phyloP scores from a whole-genome alignment of 139 green algal genomes.

The Tetradesmus lagerheimii region DNA sequence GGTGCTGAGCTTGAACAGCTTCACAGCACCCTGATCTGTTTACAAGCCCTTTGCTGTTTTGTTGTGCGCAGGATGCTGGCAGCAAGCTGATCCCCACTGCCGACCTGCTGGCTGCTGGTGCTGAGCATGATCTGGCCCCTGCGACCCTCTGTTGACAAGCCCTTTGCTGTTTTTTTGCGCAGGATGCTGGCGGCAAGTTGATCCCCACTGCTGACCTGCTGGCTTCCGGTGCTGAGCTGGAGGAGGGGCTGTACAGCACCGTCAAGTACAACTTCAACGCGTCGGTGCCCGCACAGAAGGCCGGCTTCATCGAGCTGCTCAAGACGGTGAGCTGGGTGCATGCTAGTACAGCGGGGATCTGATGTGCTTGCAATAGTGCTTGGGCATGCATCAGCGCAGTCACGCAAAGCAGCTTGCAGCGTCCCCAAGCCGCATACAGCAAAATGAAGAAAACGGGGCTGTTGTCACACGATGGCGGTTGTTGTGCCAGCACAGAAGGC shows the following conservation, averaged over 20 bases:
- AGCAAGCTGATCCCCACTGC: too few species aligned
- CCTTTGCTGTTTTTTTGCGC: neutral
- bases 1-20: neutral
- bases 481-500: neutral
- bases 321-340: neutral
- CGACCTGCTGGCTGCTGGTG: too few species aligned
- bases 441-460: too few species aligned
- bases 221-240: neutral
- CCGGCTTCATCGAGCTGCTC: constrained; percentile 21
- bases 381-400: too few species aligned
- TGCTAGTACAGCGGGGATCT: too few species aligned
- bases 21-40: neutral
- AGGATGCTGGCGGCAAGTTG: constrained; percentile 63
- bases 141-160: neutral
- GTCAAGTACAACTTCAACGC: constrained; percentile 38
- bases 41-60: too few species aligned
- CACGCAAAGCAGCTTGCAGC: too few species aligned
- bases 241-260: neutral
- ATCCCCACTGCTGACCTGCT: neutral
- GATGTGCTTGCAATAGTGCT: too few species aligned
- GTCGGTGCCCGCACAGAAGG: neutral
- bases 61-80: too few species aligned
- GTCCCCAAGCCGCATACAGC: too few species aligned
- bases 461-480: neutral
- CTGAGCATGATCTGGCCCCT: too few species aligned